phyloP scores from a whole-genome alignment of 805 yeast species.

The Saccharomycopsis fermentans region DNA sequence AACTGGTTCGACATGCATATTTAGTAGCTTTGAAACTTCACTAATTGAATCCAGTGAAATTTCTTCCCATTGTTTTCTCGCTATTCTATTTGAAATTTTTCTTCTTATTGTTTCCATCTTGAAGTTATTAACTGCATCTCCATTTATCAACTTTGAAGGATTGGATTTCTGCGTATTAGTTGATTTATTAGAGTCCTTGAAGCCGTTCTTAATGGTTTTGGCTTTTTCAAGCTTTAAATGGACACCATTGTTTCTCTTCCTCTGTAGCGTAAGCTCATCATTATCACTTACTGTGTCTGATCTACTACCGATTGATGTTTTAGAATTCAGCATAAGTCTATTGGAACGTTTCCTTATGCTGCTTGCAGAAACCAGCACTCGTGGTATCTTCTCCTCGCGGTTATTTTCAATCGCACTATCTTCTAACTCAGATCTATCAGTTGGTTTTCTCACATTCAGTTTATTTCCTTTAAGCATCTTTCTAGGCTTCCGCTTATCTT shows the following conservation, averaged over 20 bases:
- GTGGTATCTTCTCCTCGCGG: too few relatives aligned
- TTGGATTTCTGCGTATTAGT: neutral
- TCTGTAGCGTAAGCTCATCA: too few relatives aligned
- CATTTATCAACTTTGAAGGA: neutral
- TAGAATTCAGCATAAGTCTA: too few relatives aligned
- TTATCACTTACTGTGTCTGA: too few relatives aligned
- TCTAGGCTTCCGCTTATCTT: neutral
- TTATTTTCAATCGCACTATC: too few relatives aligned
- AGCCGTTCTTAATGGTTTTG: neutral
- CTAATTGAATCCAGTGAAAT: constrained; percentile 2
- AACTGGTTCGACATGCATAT: constrained; percentile 10
- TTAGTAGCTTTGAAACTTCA: constrained; percentile 5
- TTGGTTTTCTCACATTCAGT: too few relatives aligned
- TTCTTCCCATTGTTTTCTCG: constrained; percentile 17
- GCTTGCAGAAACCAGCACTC: too few relatives aligned
- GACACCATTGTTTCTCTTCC: too few relatives aligned
- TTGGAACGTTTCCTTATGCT: too few relatives aligned
- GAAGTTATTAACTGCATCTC: constrained; percentile 1
- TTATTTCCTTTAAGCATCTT: neutral
- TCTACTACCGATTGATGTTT: too few relatives aligned
- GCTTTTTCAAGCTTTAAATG: neutral
- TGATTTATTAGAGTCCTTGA: neutral
- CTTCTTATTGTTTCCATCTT: constrained; percentile 5
- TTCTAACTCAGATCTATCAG: too few relatives aligned
- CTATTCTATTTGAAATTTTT: constrained; percentile 8